A percentile compares a stretch with the other conserved stretches of the same genome.
These are phyloP conservation scores for Trichoderma citrinoviride DNA, from an alignment of 2,329 filamentous ascomycete species.

Conservation along the genomic window DNA sequence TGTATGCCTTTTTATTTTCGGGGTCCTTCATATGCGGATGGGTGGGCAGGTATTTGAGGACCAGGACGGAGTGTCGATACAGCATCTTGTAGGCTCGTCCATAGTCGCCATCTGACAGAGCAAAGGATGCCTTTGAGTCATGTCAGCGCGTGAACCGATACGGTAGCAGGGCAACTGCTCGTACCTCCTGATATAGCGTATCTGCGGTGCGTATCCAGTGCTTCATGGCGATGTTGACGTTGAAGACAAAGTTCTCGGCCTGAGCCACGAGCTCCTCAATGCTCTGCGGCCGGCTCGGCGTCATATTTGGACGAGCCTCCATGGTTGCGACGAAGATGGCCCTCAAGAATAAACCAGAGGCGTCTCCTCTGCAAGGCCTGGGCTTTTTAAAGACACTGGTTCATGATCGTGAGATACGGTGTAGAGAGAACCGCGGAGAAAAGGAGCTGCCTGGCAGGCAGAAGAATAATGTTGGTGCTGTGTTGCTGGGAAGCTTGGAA, in stretches of 20 bases:
- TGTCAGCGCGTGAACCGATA: constrained; percentile 25
- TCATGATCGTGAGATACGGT: constrained; percentile 18
- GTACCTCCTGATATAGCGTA: constrained; percentile 76
- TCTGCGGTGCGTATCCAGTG: constrained; percentile 81
- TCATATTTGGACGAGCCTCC: constrained; percentile 33
- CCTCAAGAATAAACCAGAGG: not conserved
- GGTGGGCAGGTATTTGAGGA: constrained; percentile 68
- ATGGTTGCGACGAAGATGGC: constrained; percentile 25
- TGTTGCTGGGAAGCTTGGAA: constrained; percentile 13
- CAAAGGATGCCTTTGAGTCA: constrained; percentile 68
- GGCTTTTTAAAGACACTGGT: constrained; percentile 5
- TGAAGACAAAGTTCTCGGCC: constrained; percentile 80
- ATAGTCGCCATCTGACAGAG: constrained; percentile 80
- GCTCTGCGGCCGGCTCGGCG: constrained; percentile 56
- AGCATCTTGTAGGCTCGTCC: constrained; percentile 86
- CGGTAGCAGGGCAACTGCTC: not conserved
- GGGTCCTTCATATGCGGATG: constrained; percentile 74
- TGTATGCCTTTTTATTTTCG: constrained; percentile 62
- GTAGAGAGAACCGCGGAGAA: not conserved
- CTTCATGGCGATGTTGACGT: constrained; percentile 69
- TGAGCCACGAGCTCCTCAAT: constrained; percentile 73
- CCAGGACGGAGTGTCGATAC: constrained; percentile 84
- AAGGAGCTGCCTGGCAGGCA: constrained; percentile 20
- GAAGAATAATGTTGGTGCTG: not conserved
- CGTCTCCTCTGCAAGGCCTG: constrained; percentile 11